phyloP scores from a whole-genome alignment of 257 asterid species.

The Primulina eburnea region DNA sequence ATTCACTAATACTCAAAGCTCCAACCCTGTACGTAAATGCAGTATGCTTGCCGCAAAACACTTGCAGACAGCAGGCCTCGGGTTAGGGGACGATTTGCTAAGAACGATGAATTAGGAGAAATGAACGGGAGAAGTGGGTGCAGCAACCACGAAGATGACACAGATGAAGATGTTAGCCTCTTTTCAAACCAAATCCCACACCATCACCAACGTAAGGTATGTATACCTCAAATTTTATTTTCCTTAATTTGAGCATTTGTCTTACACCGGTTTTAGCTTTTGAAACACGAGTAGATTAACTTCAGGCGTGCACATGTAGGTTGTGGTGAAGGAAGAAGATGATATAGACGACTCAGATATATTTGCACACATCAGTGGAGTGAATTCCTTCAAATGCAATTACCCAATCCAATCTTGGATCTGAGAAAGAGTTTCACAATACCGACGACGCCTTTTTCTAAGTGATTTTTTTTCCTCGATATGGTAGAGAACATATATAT shows the following conservation, averaged over 20 bases:
- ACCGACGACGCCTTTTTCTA: neutral
- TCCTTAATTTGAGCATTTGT: neutral
- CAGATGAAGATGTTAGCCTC: constrained; percentile 47
- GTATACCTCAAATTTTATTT: neutral
- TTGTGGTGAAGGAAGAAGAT: constrained; percentile 63
- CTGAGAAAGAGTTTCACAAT: constrained; percentile 24
- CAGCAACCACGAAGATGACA: constrained; percentile 60
- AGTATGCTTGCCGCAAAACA: constrained; percentile 94
- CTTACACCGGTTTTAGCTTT: no score
- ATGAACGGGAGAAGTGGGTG: constrained; percentile 33
- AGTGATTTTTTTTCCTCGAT: constrained; percentile 34
- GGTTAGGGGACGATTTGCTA: constrained; percentile 86
- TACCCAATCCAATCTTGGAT: constrained; percentile 75
- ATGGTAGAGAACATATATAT: neutral
- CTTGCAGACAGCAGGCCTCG: constrained; percentile 92
- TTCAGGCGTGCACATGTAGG: constrained; percentile 20
- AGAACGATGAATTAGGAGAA: constrained; percentile 66
- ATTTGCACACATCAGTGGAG: constrained; percentile 69
- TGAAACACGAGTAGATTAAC: no score
- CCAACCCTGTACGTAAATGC: constrained; percentile 15
- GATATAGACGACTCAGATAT: constrained; percentile 53
- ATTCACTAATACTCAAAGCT: constrained; percentile 1
- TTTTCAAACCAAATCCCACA: constrained; percentile 32
- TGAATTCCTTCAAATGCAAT: constrained; percentile 72
- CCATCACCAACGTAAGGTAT: constrained; percentile 40